A percentile compares a stretch with the other conserved stretches of the same genome.
These are phyloP conservation scores for Theileria luwenshuni DNA, from an alignment of 169 alveolate genomes.

Conservation along the genomic window DNA sequence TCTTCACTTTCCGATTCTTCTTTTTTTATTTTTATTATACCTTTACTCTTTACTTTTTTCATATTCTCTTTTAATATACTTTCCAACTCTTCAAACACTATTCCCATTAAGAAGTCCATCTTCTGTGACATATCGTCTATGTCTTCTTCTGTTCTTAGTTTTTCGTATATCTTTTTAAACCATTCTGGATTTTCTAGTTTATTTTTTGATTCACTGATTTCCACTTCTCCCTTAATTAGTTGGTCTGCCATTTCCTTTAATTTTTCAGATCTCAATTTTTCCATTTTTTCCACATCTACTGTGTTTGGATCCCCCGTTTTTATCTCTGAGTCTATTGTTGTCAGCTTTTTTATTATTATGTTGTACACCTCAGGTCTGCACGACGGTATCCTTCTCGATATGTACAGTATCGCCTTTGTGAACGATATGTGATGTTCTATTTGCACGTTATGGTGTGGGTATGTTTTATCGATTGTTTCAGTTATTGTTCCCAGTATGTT, in stretches of 20 bases:
- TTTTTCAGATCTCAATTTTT: constrained; percentile 22
- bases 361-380: constrained; percentile 36
- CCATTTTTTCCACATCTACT: constrained; percentile 42
- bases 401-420: constrained; percentile 26
- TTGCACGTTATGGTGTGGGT: constrained; percentile 61
- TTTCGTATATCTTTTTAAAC: constrained; percentile 57
- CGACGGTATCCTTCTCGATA: constrained; percentile 22
- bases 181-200: constrained; percentile 55
- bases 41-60: too few species aligned
- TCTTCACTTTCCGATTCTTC: too few species aligned
- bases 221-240: constrained; percentile 33
- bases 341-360: constrained; percentile 47
- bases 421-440: constrained; percentile 56
- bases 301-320: constrained; percentile 34
- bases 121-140: constrained; percentile 70
- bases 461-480: constrained; percentile 32
- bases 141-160: constrained; percentile 72
- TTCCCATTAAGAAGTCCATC: constrained; percentile 60
- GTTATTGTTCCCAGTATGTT: constrained; percentile 29
- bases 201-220: constrained; percentile 20
- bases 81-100: constrained; percentile 27
- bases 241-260: constrained; percentile 39
- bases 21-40: too few species aligned
- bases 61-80: not conserved
- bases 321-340: constrained; percentile 65